A percentile compares a stretch with the other conserved stretches of the same genome.
Conservation (phyloP, 2,329 filamentous ascomycete species). For the Ceratocystis lukuohia region DNA sequence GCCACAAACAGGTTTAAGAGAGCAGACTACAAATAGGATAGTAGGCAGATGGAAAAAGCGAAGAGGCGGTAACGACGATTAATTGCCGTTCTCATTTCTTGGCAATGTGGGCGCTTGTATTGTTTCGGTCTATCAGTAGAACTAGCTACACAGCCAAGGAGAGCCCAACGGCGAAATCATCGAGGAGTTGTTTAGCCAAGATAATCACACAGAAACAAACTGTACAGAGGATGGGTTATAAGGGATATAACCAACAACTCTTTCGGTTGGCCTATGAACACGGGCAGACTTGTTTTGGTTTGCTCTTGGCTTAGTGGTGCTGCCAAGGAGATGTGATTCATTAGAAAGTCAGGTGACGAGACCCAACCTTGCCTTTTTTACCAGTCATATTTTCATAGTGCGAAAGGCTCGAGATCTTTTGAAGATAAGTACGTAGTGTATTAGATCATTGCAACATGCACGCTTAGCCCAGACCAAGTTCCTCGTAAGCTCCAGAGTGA, state of each 20-base stretch:
- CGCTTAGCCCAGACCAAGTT: no score
- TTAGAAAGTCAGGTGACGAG: background rate
- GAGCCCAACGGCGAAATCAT: background rate
- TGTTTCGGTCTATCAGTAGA: background rate
- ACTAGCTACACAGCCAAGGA: background rate
- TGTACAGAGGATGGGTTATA: background rate
- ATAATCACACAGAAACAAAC: background rate
- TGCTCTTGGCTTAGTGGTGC: background rate
- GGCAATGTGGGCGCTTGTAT: background rate
- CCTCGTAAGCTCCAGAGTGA: background rate
- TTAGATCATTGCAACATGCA: no score
- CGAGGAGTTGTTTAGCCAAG: background rate
- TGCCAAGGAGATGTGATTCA: slow-evolving; percentile 2
- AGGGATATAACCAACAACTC: background rate
- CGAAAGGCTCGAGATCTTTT: background rate
- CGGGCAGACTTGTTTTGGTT: background rate
- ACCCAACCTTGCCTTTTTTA: background rate
- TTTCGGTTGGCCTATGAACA: background rate
- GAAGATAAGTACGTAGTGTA: no score
- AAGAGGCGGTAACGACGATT: background rate
- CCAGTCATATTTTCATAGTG: background rate
- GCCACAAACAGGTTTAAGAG: background rate
- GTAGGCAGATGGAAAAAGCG: background rate
- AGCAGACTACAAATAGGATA: background rate
- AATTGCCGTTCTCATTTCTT: background rate